phyloP scores from a whole-genome alignment of 176 grass and related monocot genomes.

The Oryza nivara region DNA sequence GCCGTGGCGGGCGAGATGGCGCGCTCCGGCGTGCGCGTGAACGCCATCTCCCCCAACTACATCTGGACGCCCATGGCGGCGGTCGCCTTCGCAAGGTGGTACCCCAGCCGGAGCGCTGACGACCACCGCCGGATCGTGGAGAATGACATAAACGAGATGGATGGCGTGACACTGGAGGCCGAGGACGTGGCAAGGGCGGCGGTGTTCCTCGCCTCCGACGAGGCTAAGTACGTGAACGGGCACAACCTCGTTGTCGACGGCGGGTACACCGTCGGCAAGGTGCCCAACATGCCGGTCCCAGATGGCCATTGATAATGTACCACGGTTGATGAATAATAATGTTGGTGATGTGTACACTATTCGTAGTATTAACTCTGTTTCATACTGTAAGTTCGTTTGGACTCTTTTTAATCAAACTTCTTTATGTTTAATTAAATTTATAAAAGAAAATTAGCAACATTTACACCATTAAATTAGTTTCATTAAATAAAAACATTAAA shows the following conservation, averaged over 20 bases:
- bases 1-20: slow-evolving; percentile 3
- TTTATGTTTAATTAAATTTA: too few relatives aligned
- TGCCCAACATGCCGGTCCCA: background rate
- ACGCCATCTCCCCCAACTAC: slow-evolving; percentile 30
- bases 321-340: too few relatives aligned
- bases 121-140: slow-evolving; percentile 14
- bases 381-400: too few relatives aligned
- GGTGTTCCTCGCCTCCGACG: slow-evolving; percentile 62
- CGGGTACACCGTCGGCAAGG: slow-evolving; percentile 48
- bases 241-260: slow-evolving; percentile 80
- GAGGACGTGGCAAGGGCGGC: slow-evolving; percentile 31
- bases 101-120: background rate
- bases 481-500: too few relatives aligned
- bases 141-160: slow-evolving; percentile 17
- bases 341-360: too few relatives aligned
- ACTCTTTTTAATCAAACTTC: too few relatives aligned
- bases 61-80: slow-evolving; percentile 38
- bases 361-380: too few relatives aligned
- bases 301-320: too few relatives aligned
- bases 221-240: slow-evolving; percentile 65
- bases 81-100: background rate
- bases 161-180: background rate
- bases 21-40: slow-evolving; percentile 31
- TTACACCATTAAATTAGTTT: too few relatives aligned
- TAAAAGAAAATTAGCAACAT: too few relatives aligned